phyloP scores from a whole-genome alignment of 345 rosid species.

The Citrus australasica region DNA sequence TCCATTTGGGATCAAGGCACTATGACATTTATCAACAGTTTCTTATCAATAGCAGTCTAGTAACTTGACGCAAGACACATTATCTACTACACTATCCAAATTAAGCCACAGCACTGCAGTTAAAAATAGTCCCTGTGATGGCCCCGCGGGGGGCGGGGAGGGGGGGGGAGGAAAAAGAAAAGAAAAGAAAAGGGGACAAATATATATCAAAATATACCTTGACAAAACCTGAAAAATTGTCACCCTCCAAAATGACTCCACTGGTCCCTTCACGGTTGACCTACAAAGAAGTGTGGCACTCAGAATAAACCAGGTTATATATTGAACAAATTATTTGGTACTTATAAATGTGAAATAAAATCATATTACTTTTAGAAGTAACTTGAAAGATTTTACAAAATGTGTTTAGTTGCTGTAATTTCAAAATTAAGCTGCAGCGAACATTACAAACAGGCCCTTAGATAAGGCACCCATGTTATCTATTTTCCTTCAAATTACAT shows the following conservation, averaged over 20 bases:
- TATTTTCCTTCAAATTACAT: background rate
- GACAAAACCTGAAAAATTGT: conserved; percentile 8
- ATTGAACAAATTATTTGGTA: background rate
- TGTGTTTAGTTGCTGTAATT: no score
- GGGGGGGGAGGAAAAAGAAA: no score
- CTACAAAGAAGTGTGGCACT: conserved; percentile 13
- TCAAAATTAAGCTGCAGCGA: no score
- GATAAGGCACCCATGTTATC: background rate
- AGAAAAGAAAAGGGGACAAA: background rate
- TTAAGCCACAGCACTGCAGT: no score
- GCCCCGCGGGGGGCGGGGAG: no score
- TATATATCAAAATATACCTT: conserved; percentile 13
- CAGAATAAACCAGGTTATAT: background rate
- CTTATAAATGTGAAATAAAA: background rate
- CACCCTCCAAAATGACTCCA: conserved; percentile 14
- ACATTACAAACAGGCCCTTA: no score
- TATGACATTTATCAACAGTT: no score
- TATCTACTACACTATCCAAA: no score
- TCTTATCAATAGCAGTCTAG: no score
- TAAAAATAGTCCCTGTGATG: background rate
- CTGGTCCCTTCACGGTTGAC: conserved; percentile 43
- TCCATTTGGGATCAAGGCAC: no score
- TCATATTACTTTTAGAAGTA: background rate
- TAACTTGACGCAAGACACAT: no score
- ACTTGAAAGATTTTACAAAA: no score